These are phyloP conservation scores for Tulasnella sp. DNA, from an alignment of 768 basidiomycete species.

Conservation along the genomic window DNA sequence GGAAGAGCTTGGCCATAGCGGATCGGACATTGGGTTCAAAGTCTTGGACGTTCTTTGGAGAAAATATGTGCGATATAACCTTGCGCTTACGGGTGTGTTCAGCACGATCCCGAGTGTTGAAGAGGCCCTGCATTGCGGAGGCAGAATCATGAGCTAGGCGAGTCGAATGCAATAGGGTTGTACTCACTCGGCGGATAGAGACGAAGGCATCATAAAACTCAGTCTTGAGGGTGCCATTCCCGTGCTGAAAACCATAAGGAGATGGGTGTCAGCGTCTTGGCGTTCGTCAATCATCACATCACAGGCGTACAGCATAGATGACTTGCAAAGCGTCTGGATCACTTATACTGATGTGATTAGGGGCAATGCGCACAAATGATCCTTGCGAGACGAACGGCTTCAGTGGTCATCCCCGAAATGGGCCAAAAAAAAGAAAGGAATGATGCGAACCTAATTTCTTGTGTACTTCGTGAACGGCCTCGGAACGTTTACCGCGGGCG, in stretches of 20 bases:
- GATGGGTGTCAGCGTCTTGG: background rate
- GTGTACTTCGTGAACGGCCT: constrained; percentile 66
- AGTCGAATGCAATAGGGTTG: constrained; percentile 20
- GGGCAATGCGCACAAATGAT: constrained; percentile 60
- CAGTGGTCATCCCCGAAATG: background rate
- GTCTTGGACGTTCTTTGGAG: constrained; percentile 74
- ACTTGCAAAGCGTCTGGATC: constrained; percentile 67
- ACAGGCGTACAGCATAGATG: constrained; percentile 48
- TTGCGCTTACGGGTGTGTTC: constrained; percentile 88
- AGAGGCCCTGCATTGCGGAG: constrained; percentile 41
- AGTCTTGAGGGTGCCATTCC: constrained; percentile 74
- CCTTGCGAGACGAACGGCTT: constrained; percentile 33
- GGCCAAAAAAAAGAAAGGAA: background rate
- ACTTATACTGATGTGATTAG: constrained; percentile 68
- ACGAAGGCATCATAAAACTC: constrained; percentile 75
- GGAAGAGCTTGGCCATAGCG: constrained; percentile 52
- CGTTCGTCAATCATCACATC: background rate
- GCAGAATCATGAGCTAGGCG: constrained; percentile 16
- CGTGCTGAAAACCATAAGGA: constrained; percentile 36
- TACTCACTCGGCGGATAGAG: constrained; percentile 46
- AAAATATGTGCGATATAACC: constrained; percentile 79
- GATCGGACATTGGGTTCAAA: constrained; percentile 72
- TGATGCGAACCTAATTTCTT: constrained; percentile 53
- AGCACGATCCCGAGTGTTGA: constrained; percentile 67
- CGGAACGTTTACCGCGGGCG: constrained; percentile 65